phyloP scores from a whole-genome alignment of 495 filamentous ascomycete genomes.

The Neurospora sp. region DNA sequence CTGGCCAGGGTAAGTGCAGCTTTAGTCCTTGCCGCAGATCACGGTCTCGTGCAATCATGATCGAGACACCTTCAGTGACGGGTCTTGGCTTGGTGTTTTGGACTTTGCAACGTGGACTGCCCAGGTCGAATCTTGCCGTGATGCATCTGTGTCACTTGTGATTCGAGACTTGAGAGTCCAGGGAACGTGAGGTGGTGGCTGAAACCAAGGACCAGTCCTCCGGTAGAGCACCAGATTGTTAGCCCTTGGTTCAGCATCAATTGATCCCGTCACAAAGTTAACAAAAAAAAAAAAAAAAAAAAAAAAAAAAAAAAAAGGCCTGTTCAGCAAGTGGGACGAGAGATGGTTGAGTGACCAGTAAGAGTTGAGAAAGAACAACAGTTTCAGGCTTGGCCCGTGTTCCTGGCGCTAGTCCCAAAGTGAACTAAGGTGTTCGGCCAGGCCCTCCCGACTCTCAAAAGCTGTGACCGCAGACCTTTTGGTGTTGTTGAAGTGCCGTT shows the following conservation, averaged over 20 bases:
- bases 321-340: neutral
- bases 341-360: neutral
- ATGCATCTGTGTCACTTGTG: neutral
- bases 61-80: neutral
- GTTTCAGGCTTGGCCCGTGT: constrained; percentile 11
- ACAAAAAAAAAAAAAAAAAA: neutral
- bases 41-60: neutral
- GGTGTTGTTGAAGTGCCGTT: neutral
- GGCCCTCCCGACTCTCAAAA: constrained; percentile 1
- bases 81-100: neutral
- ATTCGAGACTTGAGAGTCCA: neutral
- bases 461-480: neutral
- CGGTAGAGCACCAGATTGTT: neutral
- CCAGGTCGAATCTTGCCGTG: neutral
- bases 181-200: neutral
- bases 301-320: neutral
- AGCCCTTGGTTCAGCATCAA: neutral
- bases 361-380: neutral
- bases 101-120: neutral
- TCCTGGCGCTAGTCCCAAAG: constrained; percentile 16
- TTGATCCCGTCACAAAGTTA: neutral
- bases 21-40: neutral
- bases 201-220: neutral
- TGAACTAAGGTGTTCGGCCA: neutral
- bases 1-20: neutral